A percentile compares a stretch with the other conserved stretches of the same genome.
These are phyloP conservation scores for Clathrus columnatus DNA, from an alignment of 768 basidiomycete genomes.

Conservation along the genomic window DNA sequence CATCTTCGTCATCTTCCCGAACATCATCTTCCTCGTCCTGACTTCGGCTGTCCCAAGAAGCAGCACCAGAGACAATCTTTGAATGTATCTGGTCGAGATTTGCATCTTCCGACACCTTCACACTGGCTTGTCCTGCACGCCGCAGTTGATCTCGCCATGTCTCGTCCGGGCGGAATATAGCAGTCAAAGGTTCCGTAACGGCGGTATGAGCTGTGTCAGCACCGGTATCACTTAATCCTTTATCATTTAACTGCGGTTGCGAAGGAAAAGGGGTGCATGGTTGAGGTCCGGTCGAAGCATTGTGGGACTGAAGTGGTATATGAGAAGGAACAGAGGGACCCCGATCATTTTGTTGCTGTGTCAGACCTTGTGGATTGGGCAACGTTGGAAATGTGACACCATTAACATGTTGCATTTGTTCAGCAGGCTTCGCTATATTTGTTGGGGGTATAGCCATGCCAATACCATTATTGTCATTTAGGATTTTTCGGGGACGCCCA, in stretches of 20 bases:
- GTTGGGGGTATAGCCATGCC: slow-evolving; percentile 2
- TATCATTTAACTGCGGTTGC: slow-evolving; percentile 31
- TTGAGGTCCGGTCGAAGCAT: background rate
- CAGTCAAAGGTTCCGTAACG: slow-evolving; percentile 47
- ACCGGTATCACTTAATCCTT: slow-evolving; percentile 26
- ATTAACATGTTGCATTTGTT: slow-evolving; percentile 50
- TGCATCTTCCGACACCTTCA: background rate
- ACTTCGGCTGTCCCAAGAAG: slow-evolving; percentile 43
- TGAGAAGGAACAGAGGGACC: slow-evolving; percentile 15
- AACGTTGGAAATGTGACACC: slow-evolving; percentile 41
- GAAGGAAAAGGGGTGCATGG: slow-evolving; percentile 18
- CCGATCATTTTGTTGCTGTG: slow-evolving; percentile 25
- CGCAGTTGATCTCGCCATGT: slow-evolving; percentile 65
- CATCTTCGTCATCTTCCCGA: slow-evolving; percentile 51
- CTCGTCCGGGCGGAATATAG: slow-evolving; percentile 84
- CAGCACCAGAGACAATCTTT: slow-evolving; percentile 24
- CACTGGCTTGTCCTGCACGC: slow-evolving; percentile 2
- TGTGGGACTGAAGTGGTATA: slow-evolving; percentile 21
- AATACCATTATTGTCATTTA: slow-evolving; percentile 50
- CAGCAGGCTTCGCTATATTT: slow-evolving; percentile 1
- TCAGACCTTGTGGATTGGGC: slow-evolving; percentile 33
- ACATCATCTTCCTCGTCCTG: slow-evolving; percentile 62
- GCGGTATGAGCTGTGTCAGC: background rate
- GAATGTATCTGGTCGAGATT: slow-evolving; percentile 18
- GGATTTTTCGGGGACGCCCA: slow-evolving; percentile 70